These are phyloP conservation scores for Akebia trifoliata DNA, from an alignment of 164 flowering plant species.

Conservation along the genomic window DNA sequence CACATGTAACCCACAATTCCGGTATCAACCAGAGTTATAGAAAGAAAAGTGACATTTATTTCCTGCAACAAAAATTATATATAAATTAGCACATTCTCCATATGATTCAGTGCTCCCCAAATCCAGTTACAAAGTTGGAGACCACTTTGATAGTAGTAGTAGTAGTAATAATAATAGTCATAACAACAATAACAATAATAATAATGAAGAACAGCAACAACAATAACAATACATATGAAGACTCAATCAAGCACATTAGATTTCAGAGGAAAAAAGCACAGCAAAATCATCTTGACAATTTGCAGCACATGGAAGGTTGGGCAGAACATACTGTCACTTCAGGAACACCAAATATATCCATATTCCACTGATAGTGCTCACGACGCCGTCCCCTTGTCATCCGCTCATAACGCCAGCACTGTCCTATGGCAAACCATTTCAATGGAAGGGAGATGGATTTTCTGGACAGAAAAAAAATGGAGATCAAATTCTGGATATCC, in stretches of 20 bases:
- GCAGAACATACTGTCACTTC: slow-evolving; percentile 60
- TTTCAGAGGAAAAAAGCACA: not conserved
- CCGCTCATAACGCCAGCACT: slow-evolving; percentile 97
- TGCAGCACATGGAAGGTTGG: slow-evolving; percentile 1
- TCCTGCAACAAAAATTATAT: too few relatives aligned
- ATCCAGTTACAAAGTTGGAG: too few relatives aligned
- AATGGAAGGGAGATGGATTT: slow-evolving; percentile 83
- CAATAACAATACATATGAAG: not conserved
- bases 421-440: slow-evolving; percentile 97
- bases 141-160: too few relatives aligned
- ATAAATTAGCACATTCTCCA: too few relatives aligned
- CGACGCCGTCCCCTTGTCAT: slow-evolving; percentile 95
- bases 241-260: not conserved
- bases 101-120: too few relatives aligned
- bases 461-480: slow-evolving; percentile 70
- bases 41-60: too few relatives aligned
- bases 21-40: too few relatives aligned
- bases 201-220: not conserved
- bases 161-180: too few relatives aligned
- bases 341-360: slow-evolving; percentile 95
- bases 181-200: too few relatives aligned
- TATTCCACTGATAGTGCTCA: slow-evolving; percentile 98
- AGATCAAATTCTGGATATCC: slow-evolving; percentile 49
- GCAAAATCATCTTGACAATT: not conserved
- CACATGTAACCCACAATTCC: too few relatives aligned